Percentiles rank a stretch among this genome's conserved stretches.
These are phyloP conservation scores for Aciculosporium take DNA, from an alignment of 2,329 filamentous ascomycete genomes.

Conservation along the genomic window DNA sequence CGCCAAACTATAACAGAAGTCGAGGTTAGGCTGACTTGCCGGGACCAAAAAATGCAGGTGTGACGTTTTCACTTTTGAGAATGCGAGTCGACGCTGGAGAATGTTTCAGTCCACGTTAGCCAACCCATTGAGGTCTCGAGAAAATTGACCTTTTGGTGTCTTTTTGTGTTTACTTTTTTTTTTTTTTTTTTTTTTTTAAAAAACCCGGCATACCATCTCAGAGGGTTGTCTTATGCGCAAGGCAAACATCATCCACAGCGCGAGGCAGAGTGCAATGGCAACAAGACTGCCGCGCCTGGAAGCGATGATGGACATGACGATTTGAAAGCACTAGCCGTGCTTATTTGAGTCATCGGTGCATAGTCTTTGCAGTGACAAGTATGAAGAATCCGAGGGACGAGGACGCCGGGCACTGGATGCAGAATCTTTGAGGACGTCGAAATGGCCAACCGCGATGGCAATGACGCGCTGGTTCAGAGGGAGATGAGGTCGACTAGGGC, in stretches of 20 bases:
- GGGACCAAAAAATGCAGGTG: constrained; percentile 25
- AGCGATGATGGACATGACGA: not conserved
- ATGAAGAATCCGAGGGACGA: not conserved
- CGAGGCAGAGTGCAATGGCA: constrained; percentile 1
- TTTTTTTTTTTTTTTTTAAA: too few relatives aligned
- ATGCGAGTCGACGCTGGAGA: not conserved
- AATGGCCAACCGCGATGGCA: not conserved
- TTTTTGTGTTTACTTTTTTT: too few relatives aligned
- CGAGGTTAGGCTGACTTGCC: constrained; percentile 21
- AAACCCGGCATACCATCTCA: constrained; percentile 4
- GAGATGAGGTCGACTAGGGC: not conserved
- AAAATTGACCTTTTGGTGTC: not conserved
- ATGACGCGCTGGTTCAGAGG: not conserved
- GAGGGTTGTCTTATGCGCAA: not conserved
- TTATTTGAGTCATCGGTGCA: not conserved
- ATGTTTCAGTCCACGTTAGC: not conserved
- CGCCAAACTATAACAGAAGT: constrained; percentile 24
- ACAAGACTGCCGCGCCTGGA: constrained; percentile 1
- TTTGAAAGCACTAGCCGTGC: not conserved
- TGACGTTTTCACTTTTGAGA: constrained; percentile 12
- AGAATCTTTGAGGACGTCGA: not conserved
- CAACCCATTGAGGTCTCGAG: not conserved
- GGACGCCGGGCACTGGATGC: not conserved
- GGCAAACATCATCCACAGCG: not conserved
- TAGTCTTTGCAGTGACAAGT: not conserved